Evolutionary conservation across 1,139 yeast species (phyloP), one percentile per base, ranked within the genome.

Genomic region (Sugiyamaella pinicola): DNA sequence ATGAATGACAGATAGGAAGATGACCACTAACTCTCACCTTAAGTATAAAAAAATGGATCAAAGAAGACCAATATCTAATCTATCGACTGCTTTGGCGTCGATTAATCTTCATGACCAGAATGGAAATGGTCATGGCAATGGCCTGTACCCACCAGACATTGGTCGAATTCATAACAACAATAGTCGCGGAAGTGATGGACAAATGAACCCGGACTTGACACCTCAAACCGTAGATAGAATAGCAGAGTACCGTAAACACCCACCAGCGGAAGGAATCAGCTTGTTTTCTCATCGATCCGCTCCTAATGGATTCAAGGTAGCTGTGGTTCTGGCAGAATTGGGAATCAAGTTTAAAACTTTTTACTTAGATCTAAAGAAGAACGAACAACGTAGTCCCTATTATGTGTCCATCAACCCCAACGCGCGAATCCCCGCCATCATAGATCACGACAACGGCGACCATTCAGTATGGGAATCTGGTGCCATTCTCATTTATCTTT

Each of bases 231-330:
- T 62, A 18, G 73, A 70, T 57, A 76, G 96, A 62, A 83, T 90
- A 54, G 79, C 88, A 24, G 80, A 80, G 57, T 89, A 88, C 68
- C 85, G 89, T 67, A 83, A 80, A 60, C 83, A 85, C 62, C 87
- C 85, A 58, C 96, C 96, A 3, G 73, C 81, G 18, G 88, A 85
- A 58, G 98, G 97, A 2, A 88, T 81, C 69, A 88, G 96, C 2
- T 75, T 91, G 49, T 89, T 91, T 65, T 84, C 95, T 18, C 97
- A 91, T 70, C 75, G 96, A 64, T 86, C 95, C 8, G 97, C 97
- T 1, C 98, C 98, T 26, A 91, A 91, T 70, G 98, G 97, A 7
- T 93, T 90, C 78, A 91, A 91, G 70, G 96, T 93, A 18, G 96
- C 98, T 18, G 90, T 90, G 49, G 86, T 90, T 41, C 76, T 93